A percentile compares a stretch with the other conserved stretches of the same genome.
phyloP scores from a whole-genome alignment of 192 early-diverging fungal genomes.

The Allomyces arbusculus region DNA sequence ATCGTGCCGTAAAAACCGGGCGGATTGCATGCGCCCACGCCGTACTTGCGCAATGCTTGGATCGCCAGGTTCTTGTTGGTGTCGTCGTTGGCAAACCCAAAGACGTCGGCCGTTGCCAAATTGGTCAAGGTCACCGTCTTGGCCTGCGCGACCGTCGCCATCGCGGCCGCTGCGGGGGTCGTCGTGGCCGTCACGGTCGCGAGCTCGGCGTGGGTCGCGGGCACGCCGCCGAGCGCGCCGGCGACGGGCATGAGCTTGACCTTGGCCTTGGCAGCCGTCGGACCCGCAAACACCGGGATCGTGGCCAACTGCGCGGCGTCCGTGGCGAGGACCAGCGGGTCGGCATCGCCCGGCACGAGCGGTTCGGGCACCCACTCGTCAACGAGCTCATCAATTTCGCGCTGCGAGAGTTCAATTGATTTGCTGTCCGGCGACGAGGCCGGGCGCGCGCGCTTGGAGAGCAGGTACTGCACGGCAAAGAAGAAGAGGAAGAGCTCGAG shows the following conservation, averaged over 20 bases:
- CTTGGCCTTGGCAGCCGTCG: slow-evolving; percentile 17
- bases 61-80: slow-evolving; percentile 65
- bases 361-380: slow-evolving; percentile 94
- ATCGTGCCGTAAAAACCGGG: slow-evolving; percentile 86
- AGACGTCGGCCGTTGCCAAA: slow-evolving; percentile 70
- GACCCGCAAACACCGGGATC: slow-evolving; percentile 47
- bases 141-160: too few relatives aligned
- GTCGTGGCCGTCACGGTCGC: too few relatives aligned
- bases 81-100: slow-evolving; percentile 52
- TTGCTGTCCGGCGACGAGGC: slow-evolving; percentile 27
- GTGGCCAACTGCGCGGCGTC: slow-evolving; percentile 56
- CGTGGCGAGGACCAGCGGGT: slow-evolving; percentile 12
- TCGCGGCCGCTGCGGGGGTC: too few relatives aligned
- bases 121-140: slow-evolving; percentile 39
- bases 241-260: not conserved
- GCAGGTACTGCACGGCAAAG: slow-evolving; percentile 77
- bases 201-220: too few relatives aligned
- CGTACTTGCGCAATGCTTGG: slow-evolving; percentile 69
- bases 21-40: slow-evolving; percentile 88
- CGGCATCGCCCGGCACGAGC: slow-evolving; percentile 55
- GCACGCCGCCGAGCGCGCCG: slow-evolving; percentile 6
- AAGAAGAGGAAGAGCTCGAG: slow-evolving; percentile 65
- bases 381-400: slow-evolving; percentile 87
- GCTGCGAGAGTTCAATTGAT: slow-evolving; percentile 57
- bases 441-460: slow-evolving; percentile 57